These are phyloP conservation scores for Fusarium multiceps DNA, from an alignment of 2,329 filamentous ascomycete genomes.

Conservation along the genomic window DNA sequence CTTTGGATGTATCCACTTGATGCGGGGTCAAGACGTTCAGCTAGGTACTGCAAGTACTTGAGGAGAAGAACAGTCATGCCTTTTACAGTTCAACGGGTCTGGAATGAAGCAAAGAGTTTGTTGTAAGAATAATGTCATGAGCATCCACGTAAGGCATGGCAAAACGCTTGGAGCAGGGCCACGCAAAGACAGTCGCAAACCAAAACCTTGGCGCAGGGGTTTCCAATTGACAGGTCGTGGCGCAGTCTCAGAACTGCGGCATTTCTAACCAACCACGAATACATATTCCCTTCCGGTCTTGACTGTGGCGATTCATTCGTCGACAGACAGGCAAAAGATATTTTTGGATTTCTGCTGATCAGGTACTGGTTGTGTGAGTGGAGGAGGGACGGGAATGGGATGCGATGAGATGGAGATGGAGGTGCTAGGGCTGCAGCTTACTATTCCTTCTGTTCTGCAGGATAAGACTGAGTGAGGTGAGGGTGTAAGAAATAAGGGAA, in stretches of 20 bases:
- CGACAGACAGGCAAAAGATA: constrained; percentile 4
- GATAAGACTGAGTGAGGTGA: neutral
- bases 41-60: constrained; percentile 1
- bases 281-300: neutral
- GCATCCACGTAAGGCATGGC: neutral
- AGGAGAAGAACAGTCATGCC: neutral
- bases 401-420: neutral
- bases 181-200: constrained; percentile 12
- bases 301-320: constrained; percentile 17
- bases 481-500: neutral
- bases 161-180: constrained; percentile 6
- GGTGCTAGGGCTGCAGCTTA: constrained; percentile 11
- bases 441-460: neutral
- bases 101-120: neutral
- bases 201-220: constrained; percentile 8
- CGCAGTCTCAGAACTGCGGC: constrained; percentile 28
- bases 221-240: constrained; percentile 21
- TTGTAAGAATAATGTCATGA: neutral
- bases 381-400: constrained; percentile 26
- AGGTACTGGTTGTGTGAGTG: constrained; percentile 12
- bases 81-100: neutral
- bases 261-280: constrained; percentile 12
- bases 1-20: constrained; percentile 6
- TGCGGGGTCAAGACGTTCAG: constrained; percentile 6
- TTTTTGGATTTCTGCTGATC: constrained; percentile 36